Conservation (phyloP, 495 filamentous ascomycete species). For the Tuber umbilicatum region DNA sequence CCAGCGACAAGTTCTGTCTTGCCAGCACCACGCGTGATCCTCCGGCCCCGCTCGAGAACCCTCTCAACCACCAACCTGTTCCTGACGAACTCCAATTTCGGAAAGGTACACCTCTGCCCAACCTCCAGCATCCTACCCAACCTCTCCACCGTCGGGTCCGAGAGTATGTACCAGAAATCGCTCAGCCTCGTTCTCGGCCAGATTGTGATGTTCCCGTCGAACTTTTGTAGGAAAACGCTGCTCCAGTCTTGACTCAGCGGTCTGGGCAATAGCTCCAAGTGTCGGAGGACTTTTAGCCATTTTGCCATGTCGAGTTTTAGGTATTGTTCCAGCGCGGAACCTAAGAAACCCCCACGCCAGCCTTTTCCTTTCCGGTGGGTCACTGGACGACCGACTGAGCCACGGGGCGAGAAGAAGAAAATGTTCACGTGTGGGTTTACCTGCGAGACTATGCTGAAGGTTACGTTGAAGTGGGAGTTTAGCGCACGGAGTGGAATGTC, state of each 20-base stretch:
- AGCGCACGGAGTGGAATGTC: conserved; percentile 91
- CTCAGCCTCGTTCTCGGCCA: conserved; percentile 70
- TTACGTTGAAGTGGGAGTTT: conserved; percentile 95
- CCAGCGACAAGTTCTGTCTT: not conserved
- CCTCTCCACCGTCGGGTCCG: conserved; percentile 66
- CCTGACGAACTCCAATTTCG: conserved; percentile 80
- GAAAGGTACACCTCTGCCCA: conserved; percentile 78
- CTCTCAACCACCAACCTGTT: conserved; percentile 80
- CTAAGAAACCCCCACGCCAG: conserved; percentile 92
- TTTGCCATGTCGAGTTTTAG: conserved; percentile 92
- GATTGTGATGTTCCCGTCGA: conserved; percentile 89
- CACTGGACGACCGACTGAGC: conserved; percentile 83
- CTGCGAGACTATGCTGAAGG: conserved; percentile 91
- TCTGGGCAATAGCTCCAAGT: conserved; percentile 83
- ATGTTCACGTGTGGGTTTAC: conserved; percentile 97
- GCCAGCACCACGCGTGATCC: conserved; percentile 21
- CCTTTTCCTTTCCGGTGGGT: conserved; percentile 89
- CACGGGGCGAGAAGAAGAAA: conserved; percentile 94
- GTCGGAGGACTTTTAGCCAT: conserved; percentile 89
- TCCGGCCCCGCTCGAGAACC: conserved; percentile 66
- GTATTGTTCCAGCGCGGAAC: conserved; percentile 85
- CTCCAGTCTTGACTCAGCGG: conserved; percentile 94
- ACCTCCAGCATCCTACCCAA: conserved; percentile 81
- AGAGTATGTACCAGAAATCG: conserved; percentile 81
- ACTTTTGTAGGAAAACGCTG: conserved; percentile 89